phyloP scores from a whole-genome alignment of 2,329 filamentous ascomycete species.

The Exophiala sideris region DNA sequence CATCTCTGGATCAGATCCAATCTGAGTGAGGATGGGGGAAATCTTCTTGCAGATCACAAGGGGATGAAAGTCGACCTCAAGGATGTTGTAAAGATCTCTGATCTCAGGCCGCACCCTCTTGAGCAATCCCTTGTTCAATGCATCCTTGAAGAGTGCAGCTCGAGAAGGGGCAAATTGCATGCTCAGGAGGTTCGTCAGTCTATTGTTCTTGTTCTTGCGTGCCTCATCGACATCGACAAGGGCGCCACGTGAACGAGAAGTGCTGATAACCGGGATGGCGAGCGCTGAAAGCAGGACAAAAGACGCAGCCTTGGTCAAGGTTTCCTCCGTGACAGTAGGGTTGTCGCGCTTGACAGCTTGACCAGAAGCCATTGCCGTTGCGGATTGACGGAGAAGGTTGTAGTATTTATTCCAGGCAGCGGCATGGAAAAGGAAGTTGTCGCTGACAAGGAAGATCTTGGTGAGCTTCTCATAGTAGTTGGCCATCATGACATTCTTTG shows the following conservation, averaged over 20 bases:
- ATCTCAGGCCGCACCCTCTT: slow-evolving; percentile 93
- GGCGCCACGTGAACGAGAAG: slow-evolving; percentile 88
- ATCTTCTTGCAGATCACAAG: slow-evolving; percentile 99
- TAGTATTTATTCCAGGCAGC: slow-evolving; percentile 97
- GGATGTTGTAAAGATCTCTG: slow-evolving; percentile 93
- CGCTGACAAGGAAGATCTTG: slow-evolving; percentile 95
- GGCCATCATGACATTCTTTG: slow-evolving; percentile 99
- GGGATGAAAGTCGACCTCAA: slow-evolving; percentile 98
- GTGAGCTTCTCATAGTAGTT: slow-evolving; percentile 99
- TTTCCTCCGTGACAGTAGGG: slow-evolving; percentile 80
- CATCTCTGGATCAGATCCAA: slow-evolving; percentile 92
- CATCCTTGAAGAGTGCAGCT: slow-evolving; percentile 89
- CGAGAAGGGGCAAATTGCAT: slow-evolving; percentile 89
- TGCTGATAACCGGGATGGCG: slow-evolving; percentile 99
- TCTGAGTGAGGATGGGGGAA: slow-evolving; percentile 89
- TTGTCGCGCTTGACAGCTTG: slow-evolving; percentile 93
- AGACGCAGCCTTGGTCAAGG: slow-evolving; percentile 90
- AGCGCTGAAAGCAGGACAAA: slow-evolving; percentile 93
- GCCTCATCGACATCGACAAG: slow-evolving; percentile 96
- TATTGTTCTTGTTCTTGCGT: slow-evolving; percentile 97
- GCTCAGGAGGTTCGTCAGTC: slow-evolving; percentile 90
- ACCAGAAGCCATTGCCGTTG: slow-evolving; percentile 74
- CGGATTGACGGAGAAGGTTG: slow-evolving; percentile 89
- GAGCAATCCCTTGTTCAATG: slow-evolving; percentile 87
- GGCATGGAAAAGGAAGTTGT: slow-evolving; percentile 99